phyloP scores from a whole-genome alignment of 2,329 filamentous ascomycete species.

The Colletotrichum horii region DNA sequence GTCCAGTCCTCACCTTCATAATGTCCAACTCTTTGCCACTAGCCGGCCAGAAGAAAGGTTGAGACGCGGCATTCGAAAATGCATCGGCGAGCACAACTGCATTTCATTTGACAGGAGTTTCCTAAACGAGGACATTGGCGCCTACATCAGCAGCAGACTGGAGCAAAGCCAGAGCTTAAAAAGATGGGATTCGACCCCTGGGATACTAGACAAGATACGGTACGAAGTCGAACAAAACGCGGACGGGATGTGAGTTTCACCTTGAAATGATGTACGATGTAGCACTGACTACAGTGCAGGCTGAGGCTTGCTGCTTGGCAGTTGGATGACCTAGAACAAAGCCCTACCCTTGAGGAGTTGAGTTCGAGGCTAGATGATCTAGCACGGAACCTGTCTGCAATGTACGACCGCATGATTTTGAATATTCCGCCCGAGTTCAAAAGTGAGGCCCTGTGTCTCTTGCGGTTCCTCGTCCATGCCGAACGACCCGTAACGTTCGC shows the following conservation, averaged over 20 bases:
- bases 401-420: not conserved
- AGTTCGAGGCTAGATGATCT: not conserved
- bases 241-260: not conserved
- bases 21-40: not conserved
- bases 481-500: constrained; percentile 15
- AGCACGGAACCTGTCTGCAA: not conserved
- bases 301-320: not conserved
- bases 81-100: not conserved
- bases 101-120: not conserved
- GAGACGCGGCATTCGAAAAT: not conserved
- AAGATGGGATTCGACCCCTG: not conserved
- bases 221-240: not conserved
- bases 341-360: not conserved
- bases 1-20: not conserved
- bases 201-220: not conserved
- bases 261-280: not conserved
- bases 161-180: not conserved
- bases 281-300: not conserved
- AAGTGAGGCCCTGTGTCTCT: constrained; percentile 20
- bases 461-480: constrained; percentile 25
- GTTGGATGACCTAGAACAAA: not conserved
- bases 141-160: not conserved
- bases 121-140: not conserved
- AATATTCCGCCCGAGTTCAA: constrained; percentile 16
- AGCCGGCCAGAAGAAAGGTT: not conserved